Conservation (phyloP, 1,284 basidiomycete genomes). For the Amylostereum chailletii region DNA sequence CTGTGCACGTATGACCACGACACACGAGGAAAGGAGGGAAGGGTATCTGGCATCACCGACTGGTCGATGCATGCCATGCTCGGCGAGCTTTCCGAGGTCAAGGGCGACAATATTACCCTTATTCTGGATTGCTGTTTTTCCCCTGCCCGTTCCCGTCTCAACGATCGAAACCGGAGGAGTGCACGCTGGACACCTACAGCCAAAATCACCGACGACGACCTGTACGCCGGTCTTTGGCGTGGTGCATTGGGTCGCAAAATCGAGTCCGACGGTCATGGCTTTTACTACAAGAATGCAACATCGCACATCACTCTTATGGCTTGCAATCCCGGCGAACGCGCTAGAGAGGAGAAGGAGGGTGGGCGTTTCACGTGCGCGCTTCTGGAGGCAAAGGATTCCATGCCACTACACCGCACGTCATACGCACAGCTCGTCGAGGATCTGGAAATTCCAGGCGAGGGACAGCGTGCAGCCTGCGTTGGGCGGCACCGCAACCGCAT, state of each 20-base stretch:
- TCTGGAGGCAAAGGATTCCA: constrained; percentile 32
- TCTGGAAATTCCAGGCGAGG: constrained; percentile 23
- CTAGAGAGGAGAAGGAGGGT: constrained; percentile 50
- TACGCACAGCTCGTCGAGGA: constrained; percentile 39
- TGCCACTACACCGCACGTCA: constrained; percentile 42
- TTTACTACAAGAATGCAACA: constrained; percentile 31
- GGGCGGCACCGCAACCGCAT: constrained; percentile 40
- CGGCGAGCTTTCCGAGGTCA: constrained; percentile 38
- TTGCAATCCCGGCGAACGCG: constrained; percentile 40
- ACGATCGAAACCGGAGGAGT: constrained; percentile 32
- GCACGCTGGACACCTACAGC: constrained; percentile 47
- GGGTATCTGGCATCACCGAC: constrained; percentile 55
- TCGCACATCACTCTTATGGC: constrained; percentile 49
- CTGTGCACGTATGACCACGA: constrained; percentile 59
- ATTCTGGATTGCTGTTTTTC: constrained; percentile 60
- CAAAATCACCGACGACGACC: constrained; percentile 41
- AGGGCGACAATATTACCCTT: constrained; percentile 61
- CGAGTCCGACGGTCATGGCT: constrained; percentile 28
- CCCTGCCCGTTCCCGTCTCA: constrained; percentile 27
- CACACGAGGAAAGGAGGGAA: constrained; percentile 33
- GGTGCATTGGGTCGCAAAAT: constrained; percentile 29
- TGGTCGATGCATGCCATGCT: constrained; percentile 53
- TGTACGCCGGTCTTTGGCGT: constrained; percentile 44
- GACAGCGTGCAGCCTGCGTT: constrained; percentile 42
- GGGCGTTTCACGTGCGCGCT: constrained; percentile 50